These are phyloP conservation scores for Yamadazyma ubonensis DNA, from an alignment of 805 yeast genomes.

Conservation along the genomic window DNA sequence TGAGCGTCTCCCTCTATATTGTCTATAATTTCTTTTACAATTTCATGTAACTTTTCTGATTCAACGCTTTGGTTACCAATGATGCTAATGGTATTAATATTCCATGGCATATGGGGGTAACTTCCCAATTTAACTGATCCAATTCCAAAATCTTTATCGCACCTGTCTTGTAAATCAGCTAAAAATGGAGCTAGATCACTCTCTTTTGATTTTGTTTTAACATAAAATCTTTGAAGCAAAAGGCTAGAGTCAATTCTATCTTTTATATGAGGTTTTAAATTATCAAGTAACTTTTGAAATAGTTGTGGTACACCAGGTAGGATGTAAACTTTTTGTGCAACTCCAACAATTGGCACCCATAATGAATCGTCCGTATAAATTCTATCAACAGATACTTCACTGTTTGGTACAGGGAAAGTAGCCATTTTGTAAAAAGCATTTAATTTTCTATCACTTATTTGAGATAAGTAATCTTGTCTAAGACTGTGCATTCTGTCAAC, in stretches of 20 bases:
- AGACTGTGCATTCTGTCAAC: conserved; percentile 57
- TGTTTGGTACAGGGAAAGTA: conserved; percentile 51
- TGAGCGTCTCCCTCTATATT: conserved; percentile 51
- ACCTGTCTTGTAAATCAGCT: conserved; percentile 46
- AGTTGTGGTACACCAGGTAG: conserved; percentile 85
- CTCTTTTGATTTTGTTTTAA: conserved; percentile 61
- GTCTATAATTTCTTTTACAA: conserved; percentile 48
- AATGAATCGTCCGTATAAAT: conserved; percentile 46
- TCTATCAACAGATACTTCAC: conserved; percentile 34
- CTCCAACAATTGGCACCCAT: conserved; percentile 83
- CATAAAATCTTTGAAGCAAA: conserved; percentile 46
- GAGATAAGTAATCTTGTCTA: conserved; percentile 36
- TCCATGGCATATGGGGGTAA: conserved; percentile 73
- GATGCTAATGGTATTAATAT: conserved; percentile 69
- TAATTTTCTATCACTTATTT: conserved; percentile 42
- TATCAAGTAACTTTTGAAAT: conserved; percentile 54
- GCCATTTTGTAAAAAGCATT: conserved; percentile 79
- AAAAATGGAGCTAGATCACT: conserved; percentile 68
- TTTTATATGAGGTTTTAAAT: conserved; percentile 37
- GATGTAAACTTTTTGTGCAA: conserved; percentile 63
- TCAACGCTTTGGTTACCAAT: conserved; percentile 52
- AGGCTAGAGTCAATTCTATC: conserved; percentile 21
- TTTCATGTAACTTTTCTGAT: conserved; percentile 30
- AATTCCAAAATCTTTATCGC: conserved; percentile 28
- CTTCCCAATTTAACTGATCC: conserved; percentile 68